A percentile compares a stretch with the other conserved stretches of the same genome.
phyloP scores from a whole-genome alignment of 2,329 filamentous ascomycete species.

The Septoria linicola region DNA sequence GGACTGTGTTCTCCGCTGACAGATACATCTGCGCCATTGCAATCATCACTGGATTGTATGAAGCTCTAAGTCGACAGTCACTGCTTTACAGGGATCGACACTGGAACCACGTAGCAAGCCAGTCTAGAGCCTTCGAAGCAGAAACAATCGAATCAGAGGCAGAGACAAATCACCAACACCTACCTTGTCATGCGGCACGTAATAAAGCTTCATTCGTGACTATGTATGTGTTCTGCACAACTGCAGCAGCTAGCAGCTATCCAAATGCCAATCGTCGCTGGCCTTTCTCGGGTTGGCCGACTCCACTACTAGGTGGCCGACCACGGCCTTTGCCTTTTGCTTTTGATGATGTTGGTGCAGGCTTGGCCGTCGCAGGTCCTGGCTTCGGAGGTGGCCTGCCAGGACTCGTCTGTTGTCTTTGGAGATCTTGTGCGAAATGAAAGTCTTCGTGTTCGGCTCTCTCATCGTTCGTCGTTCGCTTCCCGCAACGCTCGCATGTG shows the following conservation, averaged over 20 bases:
- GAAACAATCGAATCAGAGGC: no score
- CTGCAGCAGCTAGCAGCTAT: slow-evolving; percentile 15
- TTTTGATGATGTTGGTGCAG: slow-evolving; percentile 27
- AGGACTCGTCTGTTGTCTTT: slow-evolving; percentile 58
- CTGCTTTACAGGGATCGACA: no score
- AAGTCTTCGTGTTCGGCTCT: slow-evolving; percentile 83
- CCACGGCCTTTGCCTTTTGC: slow-evolving; percentile 36
- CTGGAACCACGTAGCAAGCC: no score
- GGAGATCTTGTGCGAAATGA: slow-evolving; percentile 88
- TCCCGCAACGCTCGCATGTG: slow-evolving; percentile 66
- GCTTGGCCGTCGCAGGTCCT: slow-evolving; percentile 18
- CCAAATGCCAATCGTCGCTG: slow-evolving; percentile 49
- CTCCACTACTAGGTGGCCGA: slow-evolving; percentile 36
- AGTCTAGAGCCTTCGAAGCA: no score
- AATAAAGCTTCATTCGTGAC: no score
- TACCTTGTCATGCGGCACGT: no score
- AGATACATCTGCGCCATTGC: no score
- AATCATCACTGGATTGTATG: no score
- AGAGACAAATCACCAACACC: no score
- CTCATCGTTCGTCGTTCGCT: slow-evolving; percentile 55
- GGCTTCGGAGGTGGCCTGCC: slow-evolving; percentile 27
- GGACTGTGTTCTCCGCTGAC: no score
- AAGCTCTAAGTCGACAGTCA: no score
- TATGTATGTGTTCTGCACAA: no score
- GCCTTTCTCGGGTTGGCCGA: slow-evolving; percentile 42